A percentile compares a stretch with the other conserved stretches of the same genome.
phyloP scores from a whole-genome alignment of 129 eudicot species.

The Solidago caesia region DNA sequence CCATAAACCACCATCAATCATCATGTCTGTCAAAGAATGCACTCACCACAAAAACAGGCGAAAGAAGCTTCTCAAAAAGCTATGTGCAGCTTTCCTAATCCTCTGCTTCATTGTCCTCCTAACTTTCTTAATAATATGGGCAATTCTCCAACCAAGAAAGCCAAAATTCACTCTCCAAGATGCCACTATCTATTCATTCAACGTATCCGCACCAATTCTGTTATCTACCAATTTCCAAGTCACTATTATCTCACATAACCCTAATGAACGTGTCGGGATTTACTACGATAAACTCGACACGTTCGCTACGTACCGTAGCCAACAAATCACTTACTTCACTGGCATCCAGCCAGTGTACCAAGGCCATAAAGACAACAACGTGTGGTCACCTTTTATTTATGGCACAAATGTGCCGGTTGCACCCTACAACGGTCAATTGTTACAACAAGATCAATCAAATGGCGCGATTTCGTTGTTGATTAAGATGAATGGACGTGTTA shows the following conservation, averaged over 20 bases:
- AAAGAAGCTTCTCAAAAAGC: slow-evolving; percentile 27
- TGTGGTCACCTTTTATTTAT: slow-evolving; percentile 72
- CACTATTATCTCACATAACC: slow-evolving; percentile 71
- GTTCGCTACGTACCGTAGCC: slow-evolving; percentile 65
- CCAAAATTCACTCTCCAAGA: slow-evolving; percentile 74
- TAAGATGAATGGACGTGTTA: slow-evolving; percentile 71
- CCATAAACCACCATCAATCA: slow-evolving; percentile 16
- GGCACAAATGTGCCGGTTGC: slow-evolving; percentile 81
- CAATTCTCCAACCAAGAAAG: slow-evolving; percentile 64
- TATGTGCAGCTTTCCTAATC: slow-evolving; percentile 38
- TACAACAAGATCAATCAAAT: slow-evolving; percentile 42
- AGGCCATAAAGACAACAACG: slow-evolving; percentile 55
- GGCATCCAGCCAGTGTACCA: slow-evolving; percentile 67
- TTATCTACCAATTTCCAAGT: slow-evolving; percentile 61
- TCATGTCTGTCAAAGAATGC: slow-evolving; percentile 60
- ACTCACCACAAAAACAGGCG: slow-evolving; percentile 55
- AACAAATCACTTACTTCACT: slow-evolving; percentile 73
- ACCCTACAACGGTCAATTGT: slow-evolving; percentile 60
- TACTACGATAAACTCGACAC: slow-evolving; percentile 60
- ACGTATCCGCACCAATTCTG: slow-evolving; percentile 61
- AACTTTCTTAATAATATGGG: slow-evolving; percentile 59
- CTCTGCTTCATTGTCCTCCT: slow-evolving; percentile 49
- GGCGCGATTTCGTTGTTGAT: slow-evolving; percentile 47
- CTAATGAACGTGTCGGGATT: slow-evolving; percentile 60
- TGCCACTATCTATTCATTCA: slow-evolving; percentile 79